Base-by-base conservation (phyloP, 2,329 filamentous ascomycete genomes). In the Fusarium xylarioides region DNA sequence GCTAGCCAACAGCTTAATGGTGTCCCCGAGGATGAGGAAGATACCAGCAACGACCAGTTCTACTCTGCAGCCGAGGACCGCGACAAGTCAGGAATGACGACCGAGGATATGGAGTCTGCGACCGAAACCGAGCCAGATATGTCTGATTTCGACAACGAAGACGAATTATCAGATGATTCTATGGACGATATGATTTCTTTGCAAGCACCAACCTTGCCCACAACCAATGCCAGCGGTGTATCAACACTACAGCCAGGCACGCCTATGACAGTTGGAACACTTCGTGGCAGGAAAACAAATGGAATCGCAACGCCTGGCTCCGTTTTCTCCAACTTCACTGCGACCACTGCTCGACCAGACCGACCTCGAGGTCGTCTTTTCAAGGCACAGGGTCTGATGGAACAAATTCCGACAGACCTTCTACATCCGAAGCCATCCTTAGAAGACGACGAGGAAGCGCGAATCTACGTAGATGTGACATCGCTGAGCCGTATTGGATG, bases 141-240 rank as follows among this genome's bases (percentile, higher is more conserved):
- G 14, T 91, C 90, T 4, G 90, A 87, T 16, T 83, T 84, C 10
- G 91, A 93, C 63, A 91, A 92, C n/a, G 91, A 88, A 5, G 93
- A 95, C 75, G 85, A 87, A 12, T 85, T 95, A 21, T 97, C 95
- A 0, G 95, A 97, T 80, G 95, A 97, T 79, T 96, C 94, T 0
- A 89, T 94, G 85, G 95, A 98, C 73, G 95, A 97, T 69, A 93
- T 97, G 88, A 97, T 98, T 58, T 97, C 95, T 8, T 86, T 98
- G 37, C 91, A 92, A 73, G 91, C 92, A 2, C 95, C 95, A 3
- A 89, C 91, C 34, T 84, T 98, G 21, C 91, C 93, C 4, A 89
- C 94, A n/a, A 91, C 93, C 32, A 91, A 91, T 62, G 92, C 92
- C 2, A 95, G 94, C 54, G 91, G 93, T 23, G 87, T 95, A 74